Base-by-base conservation (phyloP, 2,329 filamentous ascomycete genomes). In the Aquanectria penicillioides region DNA sequence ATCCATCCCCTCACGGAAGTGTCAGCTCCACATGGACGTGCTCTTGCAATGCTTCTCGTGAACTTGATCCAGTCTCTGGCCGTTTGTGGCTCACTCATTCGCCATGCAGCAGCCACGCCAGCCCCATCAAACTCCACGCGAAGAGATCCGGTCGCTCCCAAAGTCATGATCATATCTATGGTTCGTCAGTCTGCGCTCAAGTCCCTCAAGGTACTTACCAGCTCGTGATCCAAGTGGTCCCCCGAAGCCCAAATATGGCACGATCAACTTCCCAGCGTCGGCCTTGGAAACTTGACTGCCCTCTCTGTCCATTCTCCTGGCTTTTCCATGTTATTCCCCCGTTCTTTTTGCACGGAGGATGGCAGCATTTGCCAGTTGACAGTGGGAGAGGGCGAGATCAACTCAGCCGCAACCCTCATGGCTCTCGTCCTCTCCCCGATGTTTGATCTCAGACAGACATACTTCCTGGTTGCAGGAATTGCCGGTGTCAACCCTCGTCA, bases 391-490 rank as follows among this genome's bases (percentile, higher is more conserved):
- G 81, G 82, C 9, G 89, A 92, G 75, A 91, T 93, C 78, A 94
- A 93, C 71, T 89, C 91, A 0, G 91, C 91, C 0, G 76, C 83
- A 6, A 88, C 88, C 0, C 82, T 91, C 59, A 82, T 82, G 41
- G 85, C 90, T 0, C 78, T 93, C 9, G 78, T 85, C n/a, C 80
- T 88, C 12, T 89, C 86, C 0, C 71, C 78, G 2, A 69, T 77
- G 10, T 92, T 93, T 72, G 82, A 93, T 74, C 80, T 93, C 11
- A 81, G 77, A 2, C 74, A 79, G 43, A 89, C 90, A 1, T 93
- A 93, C 76, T 92, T 92, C 74, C 74, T 93, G 56, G 74, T 91
- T 25, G 86, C 83, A 1, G 91, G 90, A 3, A 93, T 94, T 61
- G 90, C 87, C 2, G 90, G 91, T n/a, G 81, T 92, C 37, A 92